Evolutionary conservation across 2,329 filamentous ascomycete species (phyloP).

Genomic region (Aspergillus candidus): DNA sequence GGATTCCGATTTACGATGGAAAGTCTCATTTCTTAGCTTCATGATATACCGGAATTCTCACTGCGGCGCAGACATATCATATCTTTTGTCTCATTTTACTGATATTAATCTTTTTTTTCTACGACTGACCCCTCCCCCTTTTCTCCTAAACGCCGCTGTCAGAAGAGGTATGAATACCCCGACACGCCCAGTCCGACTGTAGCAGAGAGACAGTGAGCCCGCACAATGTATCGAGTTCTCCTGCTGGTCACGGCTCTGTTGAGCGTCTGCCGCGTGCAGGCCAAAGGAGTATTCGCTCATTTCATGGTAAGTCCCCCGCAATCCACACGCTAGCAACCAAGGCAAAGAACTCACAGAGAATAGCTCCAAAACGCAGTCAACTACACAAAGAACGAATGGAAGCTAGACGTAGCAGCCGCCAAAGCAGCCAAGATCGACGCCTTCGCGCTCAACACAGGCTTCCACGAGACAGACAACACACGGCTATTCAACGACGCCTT

Average conservation of each 20-base stretch:
- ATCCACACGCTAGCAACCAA: neutral
- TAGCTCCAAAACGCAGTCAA: conserved; percentile 24
- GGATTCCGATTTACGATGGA: too few relatives aligned
- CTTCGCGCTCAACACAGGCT: conserved; percentile 38
- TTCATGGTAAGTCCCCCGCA: conserved; percentile 23
- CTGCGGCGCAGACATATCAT: too few relatives aligned
- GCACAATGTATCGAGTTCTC: neutral
- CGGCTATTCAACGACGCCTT: conserved; percentile 20
- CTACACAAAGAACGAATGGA: conserved; percentile 23
- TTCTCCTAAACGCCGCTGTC: too few relatives aligned
- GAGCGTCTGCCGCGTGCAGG: conserved; percentile 6
- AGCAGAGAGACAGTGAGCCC: too few relatives aligned
- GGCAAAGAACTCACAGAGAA: neutral
- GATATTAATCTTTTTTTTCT: too few relatives aligned
- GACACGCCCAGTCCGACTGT: too few relatives aligned
- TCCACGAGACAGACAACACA: conserved; percentile 17
- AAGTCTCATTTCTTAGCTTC: too few relatives aligned
- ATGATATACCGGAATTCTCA: too few relatives aligned
- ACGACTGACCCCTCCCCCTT: too few relatives aligned
- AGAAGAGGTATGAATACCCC: too few relatives aligned
- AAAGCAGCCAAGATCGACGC: conserved; percentile 35
- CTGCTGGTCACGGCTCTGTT: conserved; percentile 3
- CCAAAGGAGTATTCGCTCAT: conserved; percentile 28
- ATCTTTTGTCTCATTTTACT: too few relatives aligned
- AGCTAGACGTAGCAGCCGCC: conserved; percentile 30